A percentile compares a stretch with the other conserved stretches of the same genome.
Evolutionary conservation across 148 eudicot genomes (phyloP).

Genomic region (Polygonum aviculare): DNA sequence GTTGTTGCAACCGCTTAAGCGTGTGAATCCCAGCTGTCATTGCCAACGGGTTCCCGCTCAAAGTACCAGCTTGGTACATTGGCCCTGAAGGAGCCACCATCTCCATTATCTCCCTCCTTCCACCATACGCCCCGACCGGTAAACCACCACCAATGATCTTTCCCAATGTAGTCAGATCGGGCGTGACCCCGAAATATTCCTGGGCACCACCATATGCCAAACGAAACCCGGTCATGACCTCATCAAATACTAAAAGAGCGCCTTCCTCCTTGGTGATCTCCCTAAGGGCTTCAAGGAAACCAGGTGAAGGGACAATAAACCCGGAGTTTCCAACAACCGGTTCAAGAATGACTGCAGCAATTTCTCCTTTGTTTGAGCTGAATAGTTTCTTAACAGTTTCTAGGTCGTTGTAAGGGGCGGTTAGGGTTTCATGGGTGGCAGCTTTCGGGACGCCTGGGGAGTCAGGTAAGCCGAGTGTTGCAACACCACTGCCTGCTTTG

Average conservation of each 20-base stretch:
- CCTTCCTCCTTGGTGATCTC: conserved; percentile 58
- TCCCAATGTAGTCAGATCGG: conserved; percentile 85
- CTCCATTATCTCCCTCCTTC: conserved; percentile 95
- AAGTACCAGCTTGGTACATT: conserved; percentile 91
- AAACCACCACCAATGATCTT: conserved; percentile 92
- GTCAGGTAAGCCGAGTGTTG: conserved; percentile 91
- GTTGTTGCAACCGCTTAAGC: conserved; percentile 60
- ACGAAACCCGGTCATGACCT: conserved; percentile 96
- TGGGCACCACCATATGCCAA: conserved; percentile 94
- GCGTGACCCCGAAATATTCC: conserved; percentile 75
- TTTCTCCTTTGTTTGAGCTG: conserved; percentile 63
- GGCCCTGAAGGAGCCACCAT: conserved; percentile 98
- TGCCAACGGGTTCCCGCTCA: conserved; percentile 96
- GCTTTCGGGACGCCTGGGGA: conserved; percentile 89
- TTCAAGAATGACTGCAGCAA: conserved; percentile 83
- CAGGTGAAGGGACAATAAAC: conserved; percentile 66
- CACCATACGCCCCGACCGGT: conserved; percentile 96
- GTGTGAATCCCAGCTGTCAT: conserved; percentile 99
- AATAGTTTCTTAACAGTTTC: conserved; percentile 47
- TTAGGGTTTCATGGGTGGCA: conserved; percentile 65
- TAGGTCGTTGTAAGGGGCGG: conserved; percentile 73
- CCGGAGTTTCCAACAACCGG: conserved; percentile 95
- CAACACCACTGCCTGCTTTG: conserved; percentile 97
- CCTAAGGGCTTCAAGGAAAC: conserved; percentile 56
- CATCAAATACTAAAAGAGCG: conserved; percentile 80